Evolutionary conservation across 352 stramenopile genomes (phyloP), one percentile per base, ranked within the genome.

Genomic region (Phytophthora cactorum): DNA sequence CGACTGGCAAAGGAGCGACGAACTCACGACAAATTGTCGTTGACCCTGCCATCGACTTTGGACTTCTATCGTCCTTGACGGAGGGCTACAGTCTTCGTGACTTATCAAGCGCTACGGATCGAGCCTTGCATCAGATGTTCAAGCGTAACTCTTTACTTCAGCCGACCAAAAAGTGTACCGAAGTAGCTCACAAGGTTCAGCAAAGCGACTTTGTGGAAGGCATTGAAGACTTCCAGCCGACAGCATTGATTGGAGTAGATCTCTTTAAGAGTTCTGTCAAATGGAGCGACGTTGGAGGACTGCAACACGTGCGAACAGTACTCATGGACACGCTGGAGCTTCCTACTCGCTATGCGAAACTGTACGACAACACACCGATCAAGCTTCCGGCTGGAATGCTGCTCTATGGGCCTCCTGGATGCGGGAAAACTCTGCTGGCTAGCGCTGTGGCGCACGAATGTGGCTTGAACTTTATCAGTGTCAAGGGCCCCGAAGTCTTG

Each of bases 321-420:
- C 77, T 98, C 22, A 95, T 96, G 52, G 91, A 97, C 38, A 96
- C 93, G 5, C 64, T 98, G 25, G 91, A 97, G 74, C 78, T 96
- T 22, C 89, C 88, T 9, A 94, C 88, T 22, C 79, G 75, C 0
- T 94, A 96, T 59, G 64, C 70, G 28, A 93, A 93, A 49, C 61
- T 96, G 9, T 97, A 96, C 62, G 81, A 92, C 44, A 89, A 85
- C 39, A 83, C 86, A 11, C 86, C 89, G 15, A 90, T 96, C 53
- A 95, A 93, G 57, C 70, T 96, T 14, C 86, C 89, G 14, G 89
- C 88, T 17, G 89, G 93, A 3, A 81, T 98, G 63, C 66, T 98
- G 11, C 59, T 98, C 3, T 96, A 97, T 59, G 93, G 92, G 0
- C 92, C 92, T 25, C 90, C 93, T 34, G 93, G 96, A 12, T 98